Evolutionary conservation across 2,329 filamentous ascomycete species (phyloP).

Genomic region (Proliferodiscus dingleyae): DNA sequence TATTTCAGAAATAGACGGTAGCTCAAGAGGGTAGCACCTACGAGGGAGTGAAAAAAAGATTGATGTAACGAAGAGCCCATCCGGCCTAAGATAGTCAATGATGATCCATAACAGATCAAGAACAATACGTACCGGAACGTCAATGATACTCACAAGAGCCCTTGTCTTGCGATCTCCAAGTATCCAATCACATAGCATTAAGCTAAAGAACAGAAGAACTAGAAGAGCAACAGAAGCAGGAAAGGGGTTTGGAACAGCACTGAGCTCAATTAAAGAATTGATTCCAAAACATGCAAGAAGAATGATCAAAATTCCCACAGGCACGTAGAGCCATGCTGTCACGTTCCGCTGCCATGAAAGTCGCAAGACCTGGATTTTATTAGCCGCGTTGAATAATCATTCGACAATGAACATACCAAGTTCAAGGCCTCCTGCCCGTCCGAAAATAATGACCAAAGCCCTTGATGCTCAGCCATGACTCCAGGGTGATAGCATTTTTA

Average conservation of each 20-base stretch:
- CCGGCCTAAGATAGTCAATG: constrained; percentile 39
- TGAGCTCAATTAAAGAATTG: constrained; percentile 38
- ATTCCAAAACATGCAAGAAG: constrained; percentile 38
- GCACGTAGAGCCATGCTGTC: constrained; percentile 48
- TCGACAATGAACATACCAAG: constrained; percentile 15
- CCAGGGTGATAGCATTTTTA: background rate
- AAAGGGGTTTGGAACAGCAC: constrained; percentile 50
- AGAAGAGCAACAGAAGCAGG: constrained; percentile 56
- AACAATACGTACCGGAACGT: constrained; percentile 44
- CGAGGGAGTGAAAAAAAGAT: constrained; percentile 53
- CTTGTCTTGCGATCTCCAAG: constrained; percentile 46
- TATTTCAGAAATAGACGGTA: no score
- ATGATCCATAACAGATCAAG: no score
- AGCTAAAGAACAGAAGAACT: constrained; percentile 46
- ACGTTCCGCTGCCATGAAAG: constrained; percentile 30
- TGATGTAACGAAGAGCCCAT: constrained; percentile 55
- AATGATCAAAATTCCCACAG: constrained; percentile 36
- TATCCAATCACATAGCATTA: constrained; percentile 43
- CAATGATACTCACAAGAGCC: constrained; percentile 43
- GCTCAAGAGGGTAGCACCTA: constrained; percentile 10
- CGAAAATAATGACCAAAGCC: constrained; percentile 1
- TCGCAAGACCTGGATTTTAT: constrained; percentile 22
- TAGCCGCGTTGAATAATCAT: constrained; percentile 10
- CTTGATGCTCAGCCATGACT: constrained; percentile 15
- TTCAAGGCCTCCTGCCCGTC: constrained; percentile 27